Conservation (phyloP, 495 filamentous ascomycete species). For the Thermochaetoides thermophila region DNA sequence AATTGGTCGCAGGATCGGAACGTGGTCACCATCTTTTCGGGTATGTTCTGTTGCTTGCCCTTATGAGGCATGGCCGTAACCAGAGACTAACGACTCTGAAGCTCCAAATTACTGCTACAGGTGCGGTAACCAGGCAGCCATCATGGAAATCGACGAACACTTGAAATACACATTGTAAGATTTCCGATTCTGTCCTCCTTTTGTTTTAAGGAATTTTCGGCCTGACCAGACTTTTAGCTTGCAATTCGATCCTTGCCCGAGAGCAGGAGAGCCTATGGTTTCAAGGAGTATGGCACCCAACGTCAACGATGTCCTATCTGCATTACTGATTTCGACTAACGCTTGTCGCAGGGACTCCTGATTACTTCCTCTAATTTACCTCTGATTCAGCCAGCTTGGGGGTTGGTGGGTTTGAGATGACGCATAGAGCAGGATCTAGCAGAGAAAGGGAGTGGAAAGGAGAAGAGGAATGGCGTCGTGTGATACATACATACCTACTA, state of each 20-base stretch:
- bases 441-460: too few species aligned
- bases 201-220: conserved; percentile 1
- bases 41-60: conserved; percentile 32
- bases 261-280: conserved; percentile 97
- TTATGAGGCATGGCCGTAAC: too few species aligned
- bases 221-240: conserved; percentile 43
- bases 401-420: too few species aligned
- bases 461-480: too few species aligned
- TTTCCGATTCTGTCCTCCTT: too few species aligned
- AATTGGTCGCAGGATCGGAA: conserved; percentile 97
- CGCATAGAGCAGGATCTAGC: too few species aligned
- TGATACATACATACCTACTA: too few species aligned
- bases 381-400: too few species aligned
- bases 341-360: conserved; percentile 51
- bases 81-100: conserved; percentile 27
- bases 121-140: conserved; percentile 96
- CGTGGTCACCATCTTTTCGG: conserved; percentile 97
- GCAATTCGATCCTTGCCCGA: conserved; percentile 97
- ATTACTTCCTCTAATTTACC: conserved; percentile 87
- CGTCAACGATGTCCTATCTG: background rate
- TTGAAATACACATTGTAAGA: conserved; percentile 99
- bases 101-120: conserved; percentile 96
- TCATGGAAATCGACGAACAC: conserved; percentile 99
- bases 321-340: conserved; percentile 8
- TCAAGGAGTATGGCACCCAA: conserved; percentile 52